Base-by-base conservation (phyloP, 1,139 yeast species). In the Kluyveromyces marxianus region DNA sequence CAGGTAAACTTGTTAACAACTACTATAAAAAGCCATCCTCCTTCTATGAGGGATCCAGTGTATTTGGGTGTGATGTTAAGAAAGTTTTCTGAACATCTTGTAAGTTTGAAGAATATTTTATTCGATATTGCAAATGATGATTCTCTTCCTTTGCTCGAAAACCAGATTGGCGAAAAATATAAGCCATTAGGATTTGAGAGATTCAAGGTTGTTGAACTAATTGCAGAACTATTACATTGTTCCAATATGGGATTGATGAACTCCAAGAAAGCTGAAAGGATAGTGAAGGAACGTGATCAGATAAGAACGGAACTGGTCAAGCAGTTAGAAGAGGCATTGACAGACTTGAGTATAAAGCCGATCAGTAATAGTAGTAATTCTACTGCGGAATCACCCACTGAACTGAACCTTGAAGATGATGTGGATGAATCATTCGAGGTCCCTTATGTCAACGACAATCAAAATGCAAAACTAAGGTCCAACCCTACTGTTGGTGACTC, bases 161-260 rank as follows among this genome's bases (percentile, higher is more conserved):
- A 62, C 39, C 65, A 63, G 45, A 40, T 64, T 31, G 55, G 60
- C 31, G 60, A 62, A 45, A 41, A 39, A 7, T 61, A 52, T 35
- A 95, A 87, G 66, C 98, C 98, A 1, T 70, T 92, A 36, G 98
- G 98, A 0, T 90, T 90, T 66, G 97, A 92, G 68, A 74, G 97
- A 55, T 92, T 94, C 68, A 87, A 90, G 63, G 85, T 92, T 44
- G 92, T 97, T 63, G 98, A 94, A 68, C 73, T 92, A 53, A 80
- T 92, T 52, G 98, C 98, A 0, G 99, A 92, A 64, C 73, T 92
- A 44, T 74, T 92, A 48, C 99, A 92, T 67, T 92, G 99, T 62
- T 88, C 97, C 27, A 92, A 92, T 66, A 94, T 94, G 98, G 94
- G 92, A 0, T 70, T 92, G 40, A 73, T 92, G 54, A 92, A 92